These are phyloP conservation scores for Aureobasidium sp. DNA, from an alignment of 2,329 filamentous ascomycete genomes.

Conservation along the genomic window DNA sequence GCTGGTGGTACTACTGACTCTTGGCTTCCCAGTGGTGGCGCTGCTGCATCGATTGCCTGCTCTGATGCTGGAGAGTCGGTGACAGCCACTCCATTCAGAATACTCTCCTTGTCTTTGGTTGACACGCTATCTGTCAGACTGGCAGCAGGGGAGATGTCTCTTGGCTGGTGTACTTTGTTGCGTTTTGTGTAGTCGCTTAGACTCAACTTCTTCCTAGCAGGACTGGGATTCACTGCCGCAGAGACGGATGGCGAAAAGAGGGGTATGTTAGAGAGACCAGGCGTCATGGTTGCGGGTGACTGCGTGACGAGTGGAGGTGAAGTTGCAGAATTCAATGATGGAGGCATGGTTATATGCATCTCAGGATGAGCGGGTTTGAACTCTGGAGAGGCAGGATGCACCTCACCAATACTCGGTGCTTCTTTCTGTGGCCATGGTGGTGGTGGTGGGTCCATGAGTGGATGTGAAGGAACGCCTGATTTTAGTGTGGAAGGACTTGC, in stretches of 20 bases:
- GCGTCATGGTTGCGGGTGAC: slow-evolving; percentile 24
- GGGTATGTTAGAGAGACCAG: slow-evolving; percentile 17
- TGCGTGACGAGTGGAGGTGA: slow-evolving; percentile 17
- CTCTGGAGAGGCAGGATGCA: slow-evolving; percentile 16
- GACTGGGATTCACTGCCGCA: slow-evolving; percentile 35
- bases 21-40: neutral
- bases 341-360: slow-evolving; percentile 30
- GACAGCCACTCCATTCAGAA: slow-evolving; percentile 2
- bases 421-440: slow-evolving; percentile 19
- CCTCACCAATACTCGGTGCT: neutral
- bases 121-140: slow-evolving; percentile 11
- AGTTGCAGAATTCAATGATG: slow-evolving; percentile 22
- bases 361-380: slow-evolving; percentile 19
- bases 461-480: slow-evolving; percentile 21
- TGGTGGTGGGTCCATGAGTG: slow-evolving; percentile 29
- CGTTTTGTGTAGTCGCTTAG: slow-evolving; percentile 45
- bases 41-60: neutral
- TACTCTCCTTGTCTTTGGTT: slow-evolving; percentile 9
- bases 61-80: slow-evolving; percentile 9
- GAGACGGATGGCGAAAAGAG: slow-evolving; percentile 33
- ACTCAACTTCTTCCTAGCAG: slow-evolving; percentile 44
- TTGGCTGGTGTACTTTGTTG: slow-evolving; percentile 28
- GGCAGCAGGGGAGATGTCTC: slow-evolving; percentile 8
- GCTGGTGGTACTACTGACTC: slow-evolving; percentile 6
- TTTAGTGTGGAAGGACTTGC: slow-evolving; percentile 1